phyloP scores from a whole-genome alignment of 148 eudicot genomes.

The Pharnaceum exiguum region DNA sequence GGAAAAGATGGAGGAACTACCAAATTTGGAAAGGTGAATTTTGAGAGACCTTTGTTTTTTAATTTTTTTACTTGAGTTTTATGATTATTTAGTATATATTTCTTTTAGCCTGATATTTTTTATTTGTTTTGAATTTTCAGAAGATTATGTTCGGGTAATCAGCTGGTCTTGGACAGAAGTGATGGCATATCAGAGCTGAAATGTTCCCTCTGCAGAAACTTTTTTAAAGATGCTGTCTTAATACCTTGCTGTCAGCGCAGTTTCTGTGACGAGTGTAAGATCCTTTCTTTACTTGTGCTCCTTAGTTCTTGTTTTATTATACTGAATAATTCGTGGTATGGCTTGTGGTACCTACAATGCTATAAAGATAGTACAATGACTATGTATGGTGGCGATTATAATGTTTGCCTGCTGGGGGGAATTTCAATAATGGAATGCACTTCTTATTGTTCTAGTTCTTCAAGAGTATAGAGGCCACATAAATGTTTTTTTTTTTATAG shows the following conservation, averaged over 20 bases:
- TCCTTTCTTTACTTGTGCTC: background rate
- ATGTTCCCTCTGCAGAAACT: slow-evolving; percentile 51
- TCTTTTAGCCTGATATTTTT: background rate
- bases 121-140: slow-evolving; percentile 1
- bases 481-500: background rate
- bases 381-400: too few relatives aligned
- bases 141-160: slow-evolving; percentile 21
- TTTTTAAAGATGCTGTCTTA: slow-evolving; percentile 80
- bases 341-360: background rate
- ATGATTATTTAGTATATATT: background rate
- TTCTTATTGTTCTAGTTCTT: too few relatives aligned
- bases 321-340: background rate
- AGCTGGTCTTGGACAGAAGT: slow-evolving; percentile 23
- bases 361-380: too few relatives aligned
- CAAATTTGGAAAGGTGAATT: slow-evolving; percentile 35
- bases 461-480: too few relatives aligned
- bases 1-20: slow-evolving; percentile 24
- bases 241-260: slow-evolving; percentile 85
- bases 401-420: too few relatives aligned
- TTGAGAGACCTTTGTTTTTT: background rate
- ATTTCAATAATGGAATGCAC: too few relatives aligned
- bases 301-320: background rate
- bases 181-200: slow-evolving; percentile 54
- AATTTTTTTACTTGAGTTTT: background rate
- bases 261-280: slow-evolving; percentile 70